phyloP scores from a whole-genome alignment of 495 filamentous ascomycete genomes.

The Penicillium goetzii region DNA sequence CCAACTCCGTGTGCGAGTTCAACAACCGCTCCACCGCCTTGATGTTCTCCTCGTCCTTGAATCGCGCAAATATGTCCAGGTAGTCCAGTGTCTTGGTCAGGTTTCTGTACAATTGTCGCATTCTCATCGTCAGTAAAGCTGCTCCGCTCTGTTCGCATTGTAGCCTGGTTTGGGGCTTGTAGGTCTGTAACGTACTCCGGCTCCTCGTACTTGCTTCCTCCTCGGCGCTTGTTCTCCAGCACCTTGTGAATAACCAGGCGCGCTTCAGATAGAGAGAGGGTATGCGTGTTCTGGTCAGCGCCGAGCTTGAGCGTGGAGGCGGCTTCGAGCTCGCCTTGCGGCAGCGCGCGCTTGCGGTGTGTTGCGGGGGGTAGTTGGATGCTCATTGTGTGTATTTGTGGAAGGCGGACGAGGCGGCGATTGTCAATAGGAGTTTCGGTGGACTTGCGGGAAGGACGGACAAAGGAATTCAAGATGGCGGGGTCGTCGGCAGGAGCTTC shows the following conservation, averaged over 20 bases:
- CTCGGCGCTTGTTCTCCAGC: conserved; percentile 61
- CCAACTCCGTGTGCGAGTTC: conserved; percentile 73
- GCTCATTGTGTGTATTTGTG: conserved; percentile 36
- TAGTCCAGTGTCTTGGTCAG: conserved; percentile 88
- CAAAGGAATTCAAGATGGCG: neutral
- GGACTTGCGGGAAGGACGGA: neutral
- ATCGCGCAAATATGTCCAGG: conserved; percentile 88
- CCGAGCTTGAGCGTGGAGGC: conserved; percentile 79
- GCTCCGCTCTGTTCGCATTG: neutral
- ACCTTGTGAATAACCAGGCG: conserved; percentile 87
- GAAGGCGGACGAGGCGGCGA: neutral
- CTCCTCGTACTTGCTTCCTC: conserved; percentile 54
- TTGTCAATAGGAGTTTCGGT: neutral
- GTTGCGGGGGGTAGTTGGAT: conserved; percentile 56
- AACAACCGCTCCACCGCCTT: conserved; percentile 86
- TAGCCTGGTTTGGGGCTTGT: neutral
- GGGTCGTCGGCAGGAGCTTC: conserved; percentile 4
- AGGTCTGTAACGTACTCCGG: conserved; percentile 45
- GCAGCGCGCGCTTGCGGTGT: conserved; percentile 70
- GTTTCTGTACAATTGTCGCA: conserved; percentile 39
- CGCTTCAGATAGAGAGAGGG: conserved; percentile 88
- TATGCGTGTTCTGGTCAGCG: conserved; percentile 87
- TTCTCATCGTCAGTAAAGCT: neutral
- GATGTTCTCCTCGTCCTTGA: conserved; percentile 92
- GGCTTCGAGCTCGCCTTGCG: conserved; percentile 87